Conservation (phyloP, 345 rosid genomes). For the Corymbia maculata region DNA sequence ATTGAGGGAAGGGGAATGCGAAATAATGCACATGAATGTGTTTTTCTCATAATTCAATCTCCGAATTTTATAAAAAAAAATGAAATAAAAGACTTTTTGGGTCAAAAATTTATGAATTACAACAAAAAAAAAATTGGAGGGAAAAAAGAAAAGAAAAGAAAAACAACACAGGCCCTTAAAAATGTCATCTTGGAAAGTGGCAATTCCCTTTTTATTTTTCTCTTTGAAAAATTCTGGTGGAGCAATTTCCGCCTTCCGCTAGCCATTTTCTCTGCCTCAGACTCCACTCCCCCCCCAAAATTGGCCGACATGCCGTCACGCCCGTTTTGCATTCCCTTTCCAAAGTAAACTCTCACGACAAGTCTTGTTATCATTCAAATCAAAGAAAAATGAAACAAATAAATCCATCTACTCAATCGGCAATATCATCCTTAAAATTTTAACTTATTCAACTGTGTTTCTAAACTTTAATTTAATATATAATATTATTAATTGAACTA, state of each 20-base stretch:
- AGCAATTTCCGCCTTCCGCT: not conserved
- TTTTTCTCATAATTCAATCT: not conserved
- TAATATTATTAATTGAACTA: accelerated
- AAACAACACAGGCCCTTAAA: not conserved
- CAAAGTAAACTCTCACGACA: not conserved
- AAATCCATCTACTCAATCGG: not conserved
- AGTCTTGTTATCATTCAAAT: not conserved
- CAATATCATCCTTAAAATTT: not conserved
- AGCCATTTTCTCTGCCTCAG: not conserved
- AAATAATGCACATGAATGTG: not conserved
- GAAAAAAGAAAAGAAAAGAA: not conserved
- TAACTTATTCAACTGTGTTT: accelerated
- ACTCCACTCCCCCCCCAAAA: not conserved
- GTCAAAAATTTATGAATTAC: not conserved
- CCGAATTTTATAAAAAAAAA: not conserved
- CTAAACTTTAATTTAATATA: not conserved
- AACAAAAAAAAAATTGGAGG: not conserved
- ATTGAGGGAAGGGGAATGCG: not conserved
- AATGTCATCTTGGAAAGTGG: not conserved
- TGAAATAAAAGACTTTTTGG: not conserved
- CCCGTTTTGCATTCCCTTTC: not conserved
- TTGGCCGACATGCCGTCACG: not conserved
- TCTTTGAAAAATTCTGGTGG: not conserved
- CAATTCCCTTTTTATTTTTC: not conserved
- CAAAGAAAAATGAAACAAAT: not conserved